These are phyloP conservation scores for Talaromyces liani DNA, from an alignment of 495 filamentous ascomycete genomes.

Conservation along the genomic window DNA sequence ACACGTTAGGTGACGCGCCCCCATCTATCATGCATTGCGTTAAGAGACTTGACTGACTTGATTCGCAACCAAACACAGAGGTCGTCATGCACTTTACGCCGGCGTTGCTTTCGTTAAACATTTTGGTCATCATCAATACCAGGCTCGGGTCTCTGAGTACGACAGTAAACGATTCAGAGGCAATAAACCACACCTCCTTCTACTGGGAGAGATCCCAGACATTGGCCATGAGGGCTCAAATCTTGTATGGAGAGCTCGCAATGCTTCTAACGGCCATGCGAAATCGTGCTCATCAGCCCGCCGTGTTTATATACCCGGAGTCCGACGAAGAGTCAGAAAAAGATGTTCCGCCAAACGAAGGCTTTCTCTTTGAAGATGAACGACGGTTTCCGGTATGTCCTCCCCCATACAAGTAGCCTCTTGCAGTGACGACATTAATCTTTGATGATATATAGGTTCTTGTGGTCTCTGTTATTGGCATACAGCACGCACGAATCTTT, in stretches of 20 bases:
- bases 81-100: neutral
- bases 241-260: conserved; percentile 1
- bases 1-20: neutral
- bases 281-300: conserved; percentile 1
- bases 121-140: neutral
- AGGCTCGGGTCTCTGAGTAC: neutral
- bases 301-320: neutral
- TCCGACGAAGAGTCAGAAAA: neutral
- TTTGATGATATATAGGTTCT: conserved; percentile 2
- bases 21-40: neutral
- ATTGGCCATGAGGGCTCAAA: neutral
- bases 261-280: conserved; percentile 2
- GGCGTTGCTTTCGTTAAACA: neutral
- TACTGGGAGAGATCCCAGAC: neutral
- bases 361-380: neutral
- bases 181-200: neutral
- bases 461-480: conserved; percentile 7
- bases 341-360: neutral
- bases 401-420: neutral
- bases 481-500: conserved; percentile 10
- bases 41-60: neutral
- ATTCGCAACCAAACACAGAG: neutral
- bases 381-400: neutral
- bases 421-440: neutral
- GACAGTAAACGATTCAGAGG: neutral